A percentile compares a stretch with the other conserved stretches of the same genome.
Evolutionary conservation across 371 early-diverging fungal genomes (phyloP).

Genomic region (Zychaea mexicana): DNA sequence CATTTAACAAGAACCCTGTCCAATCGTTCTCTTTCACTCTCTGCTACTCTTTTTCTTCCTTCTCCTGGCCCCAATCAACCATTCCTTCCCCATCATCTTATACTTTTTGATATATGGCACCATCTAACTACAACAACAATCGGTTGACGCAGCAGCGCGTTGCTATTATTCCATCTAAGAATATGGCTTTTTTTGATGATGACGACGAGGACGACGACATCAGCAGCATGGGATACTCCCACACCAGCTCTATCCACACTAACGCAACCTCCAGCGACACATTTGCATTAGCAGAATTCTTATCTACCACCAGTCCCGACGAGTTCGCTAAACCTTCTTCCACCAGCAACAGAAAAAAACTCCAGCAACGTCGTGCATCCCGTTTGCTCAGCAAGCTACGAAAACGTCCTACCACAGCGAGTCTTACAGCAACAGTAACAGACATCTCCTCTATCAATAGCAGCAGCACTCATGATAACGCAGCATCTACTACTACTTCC

Average conservation of each 20-base stretch:
- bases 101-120: slow-evolving; percentile 6
- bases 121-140: slow-evolving; percentile 12
- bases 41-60: neutral
- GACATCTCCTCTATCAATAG: slow-evolving; percentile 6
- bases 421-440: neutral
- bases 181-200: slow-evolving; percentile 23
- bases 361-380: slow-evolving; percentile 28
- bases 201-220: slow-evolving; percentile 23
- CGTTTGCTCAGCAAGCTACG: slow-evolving; percentile 29
- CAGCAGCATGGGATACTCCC: slow-evolving; percentile 9
- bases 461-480: neutral
- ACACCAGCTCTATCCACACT: slow-evolving; percentile 3
- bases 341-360: slow-evolving; percentile 7
- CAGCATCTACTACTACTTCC: too few relatives aligned
- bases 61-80: neutral
- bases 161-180: slow-evolving; percentile 13
- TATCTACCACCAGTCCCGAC: slow-evolving; percentile 41
- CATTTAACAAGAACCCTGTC: neutral
- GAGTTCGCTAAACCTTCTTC: slow-evolving; percentile 22
- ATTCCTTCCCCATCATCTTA: neutral
- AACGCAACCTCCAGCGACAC: slow-evolving; percentile 19
- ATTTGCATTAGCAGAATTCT: slow-evolving; percentile 35
- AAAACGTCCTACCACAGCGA: slow-evolving; percentile 21
- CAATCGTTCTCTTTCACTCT: slow-evolving; percentile 3
- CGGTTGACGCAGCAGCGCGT: slow-evolving; percentile 19